Evolutionary conservation across 371 early-diverging fungal genomes (phyloP).

Genomic region (Mucor mucedo): DNA sequence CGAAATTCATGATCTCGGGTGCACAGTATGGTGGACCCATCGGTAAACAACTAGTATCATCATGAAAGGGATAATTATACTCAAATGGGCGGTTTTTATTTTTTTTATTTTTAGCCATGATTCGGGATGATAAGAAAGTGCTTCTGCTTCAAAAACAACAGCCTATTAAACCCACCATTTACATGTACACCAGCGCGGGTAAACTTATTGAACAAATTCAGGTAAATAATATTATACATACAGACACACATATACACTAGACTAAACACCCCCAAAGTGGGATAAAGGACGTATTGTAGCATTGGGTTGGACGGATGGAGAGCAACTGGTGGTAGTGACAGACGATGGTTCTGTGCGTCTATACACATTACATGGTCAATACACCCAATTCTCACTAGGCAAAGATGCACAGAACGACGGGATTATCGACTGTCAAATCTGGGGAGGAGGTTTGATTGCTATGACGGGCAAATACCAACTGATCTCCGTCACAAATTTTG

Average conservation of each 20-base stretch:
- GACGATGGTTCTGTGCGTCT: constrained; percentile 89
- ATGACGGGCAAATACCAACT: constrained; percentile 83
- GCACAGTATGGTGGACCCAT: constrained; percentile 93
- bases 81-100: neutral
- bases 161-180: constrained; percentile 78
- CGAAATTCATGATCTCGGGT: constrained; percentile 80
- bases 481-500: constrained; percentile 81
- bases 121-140: constrained; percentile 85
- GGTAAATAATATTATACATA: constrained; percentile 39
- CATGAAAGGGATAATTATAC: too few species aligned
- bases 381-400: constrained; percentile 84
- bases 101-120: constrained; percentile 67
- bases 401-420: constrained; percentile 83
- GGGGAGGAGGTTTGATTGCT: constrained; percentile 89
- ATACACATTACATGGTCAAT: constrained; percentile 82
- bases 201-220: constrained; percentile 84
- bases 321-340: constrained; percentile 86
- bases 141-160: constrained; percentile 75
- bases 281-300: constrained; percentile 88
- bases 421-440: constrained; percentile 85
- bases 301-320: constrained; percentile 90
- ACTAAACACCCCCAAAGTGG: constrained; percentile 60
- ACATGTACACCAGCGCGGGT: constrained; percentile 87
- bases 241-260: neutral
- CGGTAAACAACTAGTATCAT: constrained; percentile 53